Percentiles rank a stretch among this genome's conserved stretches.
These are phyloP conservation scores for Skeletonema potamos DNA, from an alignment of 108 stramenopile genomes.

Conservation along the genomic window DNA sequence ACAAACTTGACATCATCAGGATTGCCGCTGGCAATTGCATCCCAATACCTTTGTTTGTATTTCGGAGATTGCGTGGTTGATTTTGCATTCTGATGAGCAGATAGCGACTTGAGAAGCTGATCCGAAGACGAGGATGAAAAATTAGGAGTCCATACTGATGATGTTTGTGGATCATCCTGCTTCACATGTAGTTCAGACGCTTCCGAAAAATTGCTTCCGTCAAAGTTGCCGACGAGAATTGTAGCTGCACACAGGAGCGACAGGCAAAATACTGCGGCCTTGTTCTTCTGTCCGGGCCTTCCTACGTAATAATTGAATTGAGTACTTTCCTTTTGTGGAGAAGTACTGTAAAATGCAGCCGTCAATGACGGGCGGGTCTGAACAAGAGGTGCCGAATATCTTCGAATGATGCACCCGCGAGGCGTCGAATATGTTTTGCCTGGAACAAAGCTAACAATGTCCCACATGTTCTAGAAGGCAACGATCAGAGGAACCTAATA, in stretches of 20 bases:
- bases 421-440: background rate
- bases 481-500: too few relatives aligned
- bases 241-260: slow-evolving; percentile 16
- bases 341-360: background rate
- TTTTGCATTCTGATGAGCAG: slow-evolving; percentile 3
- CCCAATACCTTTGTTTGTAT: slow-evolving; percentile 38
- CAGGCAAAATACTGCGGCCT: slow-evolving; percentile 1
- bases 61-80: slow-evolving; percentile 2
- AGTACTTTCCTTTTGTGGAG: background rate
- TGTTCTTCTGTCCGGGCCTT: background rate
- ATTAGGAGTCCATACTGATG: slow-evolving; percentile 13
- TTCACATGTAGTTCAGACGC: slow-evolving; percentile 3
- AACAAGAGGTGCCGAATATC: background rate
- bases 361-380: background rate
- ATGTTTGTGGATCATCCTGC: slow-evolving; percentile 3
- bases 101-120: slow-evolving; percentile 7
- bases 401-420: background rate
- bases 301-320: background rate
- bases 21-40: slow-evolving; percentile 17
- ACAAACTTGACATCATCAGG: slow-evolving; percentile 29
- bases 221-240: slow-evolving; percentile 24
- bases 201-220: slow-evolving; percentile 4
- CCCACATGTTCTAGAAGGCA: too few relatives aligned
- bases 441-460: background rate
- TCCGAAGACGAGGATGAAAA: slow-evolving; percentile 13